Conservation (phyloP, 352 stramenopile species). For the Globisporangium cederbergense region DNA sequence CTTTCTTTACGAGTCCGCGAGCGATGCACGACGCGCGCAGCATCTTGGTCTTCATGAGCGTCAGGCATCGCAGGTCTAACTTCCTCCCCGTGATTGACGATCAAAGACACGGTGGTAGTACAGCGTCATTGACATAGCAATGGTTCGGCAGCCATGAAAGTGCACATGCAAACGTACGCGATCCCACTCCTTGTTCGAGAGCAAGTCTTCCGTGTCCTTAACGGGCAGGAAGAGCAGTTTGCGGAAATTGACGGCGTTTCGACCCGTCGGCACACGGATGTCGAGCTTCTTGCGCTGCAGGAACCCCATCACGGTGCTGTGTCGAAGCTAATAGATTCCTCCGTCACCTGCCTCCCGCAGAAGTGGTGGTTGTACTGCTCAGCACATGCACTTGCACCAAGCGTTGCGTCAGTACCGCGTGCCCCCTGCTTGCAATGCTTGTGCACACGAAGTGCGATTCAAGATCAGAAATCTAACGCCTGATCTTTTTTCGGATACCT, state of each 20-base stretch:
- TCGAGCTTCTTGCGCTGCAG: constrained; percentile 59
- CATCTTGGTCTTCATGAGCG: constrained; percentile 84
- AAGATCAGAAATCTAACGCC: too few species aligned
- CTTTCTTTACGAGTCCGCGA: constrained; percentile 52
- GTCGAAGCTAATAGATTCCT: not conserved
- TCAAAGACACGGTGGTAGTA: too few species aligned
- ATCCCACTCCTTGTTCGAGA: constrained; percentile 69
- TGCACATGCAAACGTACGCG: constrained; percentile 28
- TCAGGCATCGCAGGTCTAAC: constrained; percentile 76
- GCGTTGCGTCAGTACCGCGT: too few species aligned
- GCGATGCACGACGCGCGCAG: constrained; percentile 74
- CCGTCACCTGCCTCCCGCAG: not conserved
- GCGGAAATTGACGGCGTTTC: constrained; percentile 73
- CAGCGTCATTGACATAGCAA: not conserved
- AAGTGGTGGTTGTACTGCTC: not conserved
- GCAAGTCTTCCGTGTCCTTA: constrained; percentile 61
- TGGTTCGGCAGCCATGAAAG: not conserved
- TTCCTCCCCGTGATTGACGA: constrained; percentile 14
- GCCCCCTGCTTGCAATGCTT: too few species aligned
- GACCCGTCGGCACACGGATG: constrained; percentile 65
- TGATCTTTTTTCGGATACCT: too few species aligned
- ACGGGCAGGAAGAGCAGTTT: constrained; percentile 76
- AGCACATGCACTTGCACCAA: not conserved
- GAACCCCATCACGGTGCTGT: constrained; percentile 41
- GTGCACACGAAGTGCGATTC: too few species aligned